A percentile compares a stretch with the other conserved stretches of the same genome.
phyloP scores from a whole-genome alignment of 163 green algal species.

The Smithsoniella earleae region DNA sequence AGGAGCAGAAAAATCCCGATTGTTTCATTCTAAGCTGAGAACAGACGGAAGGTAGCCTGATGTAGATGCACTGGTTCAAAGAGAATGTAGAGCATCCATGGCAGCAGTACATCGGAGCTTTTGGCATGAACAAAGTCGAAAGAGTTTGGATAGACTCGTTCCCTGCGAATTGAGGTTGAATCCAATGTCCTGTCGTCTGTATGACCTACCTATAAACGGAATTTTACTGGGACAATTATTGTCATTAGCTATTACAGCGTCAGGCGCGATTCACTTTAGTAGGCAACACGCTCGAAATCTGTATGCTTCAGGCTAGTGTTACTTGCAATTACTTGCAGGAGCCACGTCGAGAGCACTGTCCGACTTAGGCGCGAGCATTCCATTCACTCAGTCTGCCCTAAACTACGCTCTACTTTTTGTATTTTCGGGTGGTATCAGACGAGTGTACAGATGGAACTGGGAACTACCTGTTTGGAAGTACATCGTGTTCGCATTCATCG shows the following conservation, averaged over 20 bases:
- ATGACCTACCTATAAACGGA: neutral
- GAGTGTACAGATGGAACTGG: neutral
- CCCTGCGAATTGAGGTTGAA: too few species aligned
- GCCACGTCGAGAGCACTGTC: neutral
- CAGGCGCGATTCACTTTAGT: neutral
- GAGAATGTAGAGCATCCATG: too few species aligned
- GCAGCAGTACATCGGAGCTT: neutral
- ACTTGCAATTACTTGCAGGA: neutral
- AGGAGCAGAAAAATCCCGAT: too few species aligned
- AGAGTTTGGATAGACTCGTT: neutral
- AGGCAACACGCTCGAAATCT: neutral
- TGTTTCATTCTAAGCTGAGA: too few species aligned
- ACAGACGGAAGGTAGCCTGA: too few species aligned
- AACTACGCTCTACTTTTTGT: conserved; percentile 2
- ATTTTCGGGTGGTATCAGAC: neutral
- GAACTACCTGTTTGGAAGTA: conserved; percentile 14
- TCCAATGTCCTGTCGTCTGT: too few species aligned
- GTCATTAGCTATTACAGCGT: neutral
- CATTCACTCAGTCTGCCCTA: neutral
- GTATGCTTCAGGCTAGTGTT: neutral
- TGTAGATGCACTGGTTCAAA: too few species aligned
- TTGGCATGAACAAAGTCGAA: neutral
- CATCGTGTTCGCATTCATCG: neutral
- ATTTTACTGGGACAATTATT: neutral
- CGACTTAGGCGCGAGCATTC: neutral